Evolutionary conservation across 192 early-diverging fungal species (phyloP).

Genomic region (Coemansia interrupta): DNA sequence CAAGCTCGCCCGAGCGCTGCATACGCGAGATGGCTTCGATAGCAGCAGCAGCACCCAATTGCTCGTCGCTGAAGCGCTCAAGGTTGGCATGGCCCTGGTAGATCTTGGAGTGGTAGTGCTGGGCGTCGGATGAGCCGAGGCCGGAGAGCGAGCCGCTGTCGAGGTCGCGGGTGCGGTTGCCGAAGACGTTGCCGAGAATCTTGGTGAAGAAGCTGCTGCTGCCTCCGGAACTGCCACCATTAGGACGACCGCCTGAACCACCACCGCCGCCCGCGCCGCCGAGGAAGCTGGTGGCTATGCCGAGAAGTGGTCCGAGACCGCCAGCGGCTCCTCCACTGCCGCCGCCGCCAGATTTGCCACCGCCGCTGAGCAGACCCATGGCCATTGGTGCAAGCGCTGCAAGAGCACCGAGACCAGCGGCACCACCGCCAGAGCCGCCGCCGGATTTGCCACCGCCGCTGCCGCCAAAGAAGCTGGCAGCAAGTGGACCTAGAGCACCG

Average conservation of each 20-base stretch:
- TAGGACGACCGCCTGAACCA: constrained; percentile 8
- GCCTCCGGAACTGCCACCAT: constrained; percentile 10
- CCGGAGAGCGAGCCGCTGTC: constrained; percentile 21
- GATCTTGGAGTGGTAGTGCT: constrained; percentile 22
- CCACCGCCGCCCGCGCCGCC: constrained; percentile 18
- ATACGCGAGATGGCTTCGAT: constrained; percentile 30
- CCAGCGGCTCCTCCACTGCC: constrained; percentile 24
- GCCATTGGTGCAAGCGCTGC: constrained; percentile 41
- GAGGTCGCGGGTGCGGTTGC: constrained; percentile 38
- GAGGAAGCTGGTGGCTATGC: constrained; percentile 45
- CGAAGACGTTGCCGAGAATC: constrained; percentile 49
- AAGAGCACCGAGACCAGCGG: constrained; percentile 37
- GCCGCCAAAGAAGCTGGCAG: constrained; percentile 35
- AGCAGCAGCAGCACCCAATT: constrained; percentile 46
- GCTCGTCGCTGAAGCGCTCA: constrained; percentile 22
- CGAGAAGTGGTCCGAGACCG: constrained; percentile 34
- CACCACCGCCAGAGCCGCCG: constrained; percentile 4
- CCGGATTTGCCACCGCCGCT: constrained; percentile 8
- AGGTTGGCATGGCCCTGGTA: constrained; percentile 14
- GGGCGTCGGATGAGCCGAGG: constrained; percentile 19
- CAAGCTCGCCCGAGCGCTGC: constrained; percentile 12
- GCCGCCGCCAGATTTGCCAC: constrained; percentile 12
- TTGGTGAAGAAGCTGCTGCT: constrained; percentile 41
- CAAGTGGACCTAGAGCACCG: constrained; percentile 33
- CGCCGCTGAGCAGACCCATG: constrained; percentile 34